Evolutionary conservation across 225 moss, liverwort and hornwort genomes (phyloP).

Genomic region (Pseudoscleropodium purum): DNA sequence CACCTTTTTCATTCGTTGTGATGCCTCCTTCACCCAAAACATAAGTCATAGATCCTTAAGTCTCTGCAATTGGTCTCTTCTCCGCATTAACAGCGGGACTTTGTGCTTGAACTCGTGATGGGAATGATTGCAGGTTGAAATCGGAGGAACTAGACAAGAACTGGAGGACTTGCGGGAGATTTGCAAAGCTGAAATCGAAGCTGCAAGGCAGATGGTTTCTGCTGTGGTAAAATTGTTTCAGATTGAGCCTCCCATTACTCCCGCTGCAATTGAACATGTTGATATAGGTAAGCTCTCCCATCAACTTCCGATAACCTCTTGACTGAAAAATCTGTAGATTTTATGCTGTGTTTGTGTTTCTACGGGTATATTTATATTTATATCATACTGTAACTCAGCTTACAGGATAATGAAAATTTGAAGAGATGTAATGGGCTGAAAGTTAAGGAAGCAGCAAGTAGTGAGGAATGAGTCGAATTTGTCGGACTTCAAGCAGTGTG

Average conservation of each 20-base stretch:
- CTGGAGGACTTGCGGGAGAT: constrained; percentile 68
- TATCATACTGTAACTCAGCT: background rate
- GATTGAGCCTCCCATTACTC: constrained; percentile 40
- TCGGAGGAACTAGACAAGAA: constrained; percentile 74
- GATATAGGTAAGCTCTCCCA: constrained; percentile 42
- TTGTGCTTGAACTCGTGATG: background rate
- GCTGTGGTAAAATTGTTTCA: constrained; percentile 63
- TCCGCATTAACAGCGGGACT: background rate
- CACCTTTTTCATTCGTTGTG: background rate
- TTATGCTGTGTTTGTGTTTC: background rate
- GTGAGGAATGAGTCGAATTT: background rate
- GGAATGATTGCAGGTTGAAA: constrained; percentile 49
- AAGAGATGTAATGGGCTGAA: background rate
- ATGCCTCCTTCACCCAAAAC: background rate
- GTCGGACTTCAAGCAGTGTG: background rate
- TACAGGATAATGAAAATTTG: background rate
- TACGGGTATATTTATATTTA: background rate
- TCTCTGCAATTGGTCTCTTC: background rate
- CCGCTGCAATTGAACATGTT: constrained; percentile 47
- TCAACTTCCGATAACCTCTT: background rate
- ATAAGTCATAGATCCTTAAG: background rate
- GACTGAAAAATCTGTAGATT: background rate
- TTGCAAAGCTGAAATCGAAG: constrained; percentile 69
- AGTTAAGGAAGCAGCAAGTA: background rate
- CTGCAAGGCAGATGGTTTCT: constrained; percentile 65